Percentiles rank a stretch among this genome's conserved stretches.
Evolutionary conservation across 768 basidiomycete species (phyloP).

Genomic region (Termitomyces sp.): DNA sequence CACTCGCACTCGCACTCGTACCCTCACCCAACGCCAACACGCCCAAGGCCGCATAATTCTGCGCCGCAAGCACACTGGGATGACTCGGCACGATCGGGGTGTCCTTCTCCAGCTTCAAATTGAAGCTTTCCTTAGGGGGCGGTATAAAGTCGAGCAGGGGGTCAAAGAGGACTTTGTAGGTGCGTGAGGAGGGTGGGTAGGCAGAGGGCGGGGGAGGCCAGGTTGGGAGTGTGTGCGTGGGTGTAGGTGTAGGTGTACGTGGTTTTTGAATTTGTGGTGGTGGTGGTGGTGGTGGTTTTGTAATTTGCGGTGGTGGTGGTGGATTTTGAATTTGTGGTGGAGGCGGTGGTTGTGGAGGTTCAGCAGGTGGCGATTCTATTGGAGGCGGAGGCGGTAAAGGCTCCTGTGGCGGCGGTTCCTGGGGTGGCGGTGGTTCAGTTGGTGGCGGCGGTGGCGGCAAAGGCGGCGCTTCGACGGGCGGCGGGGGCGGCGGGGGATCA

Average conservation of each 20-base stretch:
- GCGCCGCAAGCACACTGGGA: background rate
- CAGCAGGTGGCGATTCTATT: no score
- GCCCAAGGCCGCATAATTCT: background rate
- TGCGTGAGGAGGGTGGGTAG: constrained; percentile 26
- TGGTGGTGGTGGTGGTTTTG: constrained; percentile 24
- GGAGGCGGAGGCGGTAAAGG: constrained; percentile 19
- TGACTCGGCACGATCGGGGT: background rate
- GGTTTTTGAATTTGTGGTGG: constrained; percentile 29
- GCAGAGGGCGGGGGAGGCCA: constrained; percentile 22
- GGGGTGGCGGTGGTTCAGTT: constrained; percentile 26
- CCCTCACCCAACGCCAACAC: no score
- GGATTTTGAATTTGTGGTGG: constrained; percentile 29
- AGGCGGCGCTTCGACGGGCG: constrained; percentile 26
- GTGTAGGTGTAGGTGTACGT: constrained; percentile 29
- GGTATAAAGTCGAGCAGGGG: constrained; percentile 43
- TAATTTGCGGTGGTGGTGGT: constrained; percentile 28
- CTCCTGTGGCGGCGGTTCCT: constrained; percentile 19
- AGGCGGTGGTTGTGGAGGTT: constrained; percentile 17
- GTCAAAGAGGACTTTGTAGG: constrained; percentile 68
- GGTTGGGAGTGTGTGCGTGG: constrained; percentile 28
- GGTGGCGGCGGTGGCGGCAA: constrained; percentile 27
- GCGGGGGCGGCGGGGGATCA: constrained; percentile 25
- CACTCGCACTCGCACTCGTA: no score
- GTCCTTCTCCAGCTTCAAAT: background rate
- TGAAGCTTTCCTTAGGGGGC: background rate